Evolutionary conservation across 2,329 filamentous ascomycete genomes (phyloP), one percentile per base, ranked within the genome.

Genomic region (Meredithiella fracta): DNA sequence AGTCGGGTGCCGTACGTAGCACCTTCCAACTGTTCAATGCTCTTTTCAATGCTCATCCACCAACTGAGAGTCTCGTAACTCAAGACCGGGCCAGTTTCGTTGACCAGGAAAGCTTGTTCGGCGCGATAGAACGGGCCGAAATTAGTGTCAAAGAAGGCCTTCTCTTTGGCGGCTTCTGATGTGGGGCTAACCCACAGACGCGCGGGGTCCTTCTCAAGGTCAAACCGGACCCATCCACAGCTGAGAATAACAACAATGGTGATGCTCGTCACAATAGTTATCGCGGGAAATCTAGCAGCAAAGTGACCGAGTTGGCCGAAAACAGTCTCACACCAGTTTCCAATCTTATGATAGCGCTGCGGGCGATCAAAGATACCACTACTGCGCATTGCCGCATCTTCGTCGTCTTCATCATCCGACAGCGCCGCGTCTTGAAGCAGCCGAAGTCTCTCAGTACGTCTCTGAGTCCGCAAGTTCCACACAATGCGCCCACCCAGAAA

Each of bases 71-170:
- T 96, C 7, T 96, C 87, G 62, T 94, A 92, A 67, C 79, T 89
- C 57, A 98, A 70, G 1, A 97, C 88, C 0, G 88, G 86, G 0
- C 85, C 82, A 2, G 82, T 89, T 62, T 96, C 90, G 60, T 97
- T 98, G 60, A 97, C 88, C 14, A 98, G 68, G 67, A 98, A 98
- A 0, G 83, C 80, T 69, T 98, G 92, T 67, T 98, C 86, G 0
- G 90, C 85, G 42, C 92, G 85, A 69, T 92, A 98, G 65, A 98
- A 98, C 0, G 91, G 89, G 0, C 92, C 94, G 66, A 98, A 98
- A 62, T 88, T 89, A 37, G 78, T 67, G 65, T 98, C 94, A 61
- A 97, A 98, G 66, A 94, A 98, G 1, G 78, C 77, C 70, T 98
- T 98, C 66, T 98, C 91, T 65, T 88, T 78, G 0, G 92, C 92